phyloP scores from a whole-genome alignment of 495 filamentous ascomycete genomes.

The Aspergillus olivimuriae region DNA sequence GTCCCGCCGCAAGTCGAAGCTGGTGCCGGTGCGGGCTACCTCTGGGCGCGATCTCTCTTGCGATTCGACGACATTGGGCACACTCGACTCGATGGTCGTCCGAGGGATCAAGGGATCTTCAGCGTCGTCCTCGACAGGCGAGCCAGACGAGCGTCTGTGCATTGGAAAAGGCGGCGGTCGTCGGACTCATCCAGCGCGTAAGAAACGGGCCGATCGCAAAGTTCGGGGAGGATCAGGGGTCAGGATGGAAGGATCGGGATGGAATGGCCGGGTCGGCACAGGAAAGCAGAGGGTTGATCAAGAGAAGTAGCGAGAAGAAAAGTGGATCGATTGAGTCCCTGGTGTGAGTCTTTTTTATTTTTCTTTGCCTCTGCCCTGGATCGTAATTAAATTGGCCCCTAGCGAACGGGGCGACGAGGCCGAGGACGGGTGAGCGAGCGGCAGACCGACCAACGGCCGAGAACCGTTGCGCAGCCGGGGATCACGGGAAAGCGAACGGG shows the following conservation, averaged over 20 bases:
- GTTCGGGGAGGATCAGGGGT: not conserved
- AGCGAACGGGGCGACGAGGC: not conserved
- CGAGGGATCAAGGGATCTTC: slow-evolving; percentile 37
- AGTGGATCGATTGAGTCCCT: not conserved
- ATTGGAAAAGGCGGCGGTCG: slow-evolving; percentile 39
- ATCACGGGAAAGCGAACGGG: not conserved
- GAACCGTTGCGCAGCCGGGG: not conserved
- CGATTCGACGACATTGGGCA: slow-evolving; percentile 26
- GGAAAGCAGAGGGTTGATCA: no score
- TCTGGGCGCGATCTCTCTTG: slow-evolving; percentile 34
- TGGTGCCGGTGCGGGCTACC: slow-evolving; percentile 37
- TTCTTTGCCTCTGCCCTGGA: no score
- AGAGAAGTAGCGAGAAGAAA: not conserved
- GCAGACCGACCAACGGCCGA: not conserved
- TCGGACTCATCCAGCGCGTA: slow-evolving; percentile 34
- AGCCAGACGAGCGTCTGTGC: slow-evolving; percentile 48
- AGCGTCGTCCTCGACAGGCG: slow-evolving; percentile 42
- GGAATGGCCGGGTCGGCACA: no score
- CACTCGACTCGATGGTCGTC: slow-evolving; percentile 26
- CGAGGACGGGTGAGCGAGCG: not conserved
- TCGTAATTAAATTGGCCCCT: no score
- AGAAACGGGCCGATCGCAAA: slow-evolving; percentile 3
- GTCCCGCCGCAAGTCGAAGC: slow-evolving; percentile 39
- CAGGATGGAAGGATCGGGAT: not conserved
- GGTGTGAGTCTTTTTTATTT: not conserved